phyloP scores from a whole-genome alignment of 805 yeast species.

The Ogataea henricii region DNA sequence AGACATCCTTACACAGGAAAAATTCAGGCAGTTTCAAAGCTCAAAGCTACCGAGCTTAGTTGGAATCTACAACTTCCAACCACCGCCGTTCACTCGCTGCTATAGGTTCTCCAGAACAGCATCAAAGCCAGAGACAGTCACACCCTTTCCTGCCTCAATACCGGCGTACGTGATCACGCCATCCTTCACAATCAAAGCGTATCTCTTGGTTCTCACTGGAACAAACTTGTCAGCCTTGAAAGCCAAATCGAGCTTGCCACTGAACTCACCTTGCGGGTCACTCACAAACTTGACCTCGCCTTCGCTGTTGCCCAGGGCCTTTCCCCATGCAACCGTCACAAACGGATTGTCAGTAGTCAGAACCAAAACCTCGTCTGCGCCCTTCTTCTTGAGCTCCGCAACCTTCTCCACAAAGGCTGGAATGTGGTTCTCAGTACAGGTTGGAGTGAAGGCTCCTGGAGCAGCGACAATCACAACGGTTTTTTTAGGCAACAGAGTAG shows the following conservation, averaged over 20 bases:
- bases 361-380: constrained; percentile 41
- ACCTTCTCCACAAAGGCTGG: constrained; percentile 40
- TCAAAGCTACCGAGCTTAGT: background rate
- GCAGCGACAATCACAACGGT: constrained; percentile 44
- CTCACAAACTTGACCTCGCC: constrained; percentile 51
- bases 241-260: constrained; percentile 59
- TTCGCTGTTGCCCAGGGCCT: constrained; percentile 45
- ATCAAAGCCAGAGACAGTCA: constrained; percentile 47
- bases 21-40: too few species aligned
- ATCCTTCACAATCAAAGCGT: constrained; percentile 65
- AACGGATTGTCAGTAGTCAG: constrained; percentile 46
- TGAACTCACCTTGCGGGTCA: constrained; percentile 64
- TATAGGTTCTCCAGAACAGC: constrained; percentile 36
- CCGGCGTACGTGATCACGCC: constrained; percentile 39
- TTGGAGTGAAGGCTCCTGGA: constrained; percentile 55
- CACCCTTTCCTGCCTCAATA: constrained; percentile 45
- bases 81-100: background rate
- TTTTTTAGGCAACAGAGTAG: constrained; percentile 38
- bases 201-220: constrained; percentile 66
- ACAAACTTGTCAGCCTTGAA: constrained; percentile 52
- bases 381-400: constrained; percentile 41
- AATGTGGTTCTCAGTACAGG: constrained; percentile 46
- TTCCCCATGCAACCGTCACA: constrained; percentile 47
- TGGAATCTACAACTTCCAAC: too few species aligned
- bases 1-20: constrained; percentile 7